Percentiles rank a stretch among this genome's conserved stretches.
These are phyloP conservation scores for Blastomyces silverae DNA, from an alignment of 2,329 filamentous ascomycete genomes.

Conservation along the genomic window DNA sequence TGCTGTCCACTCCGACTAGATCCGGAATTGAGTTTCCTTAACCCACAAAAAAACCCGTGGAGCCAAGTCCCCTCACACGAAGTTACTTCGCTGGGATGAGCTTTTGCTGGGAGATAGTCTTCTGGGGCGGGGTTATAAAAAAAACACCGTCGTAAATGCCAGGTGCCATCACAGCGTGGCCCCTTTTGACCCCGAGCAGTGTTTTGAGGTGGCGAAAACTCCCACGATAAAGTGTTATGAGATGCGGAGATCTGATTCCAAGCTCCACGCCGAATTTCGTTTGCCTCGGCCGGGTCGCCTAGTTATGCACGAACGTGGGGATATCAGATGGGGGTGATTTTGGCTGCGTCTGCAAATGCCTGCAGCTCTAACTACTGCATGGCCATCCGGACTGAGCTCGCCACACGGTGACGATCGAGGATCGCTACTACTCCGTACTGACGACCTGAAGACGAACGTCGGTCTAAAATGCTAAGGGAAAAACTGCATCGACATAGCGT, in stretches of 20 bases:
- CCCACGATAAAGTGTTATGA: background rate
- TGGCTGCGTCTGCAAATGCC: background rate
- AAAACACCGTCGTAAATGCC: background rate
- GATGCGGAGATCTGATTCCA: background rate
- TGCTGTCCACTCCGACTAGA: background rate
- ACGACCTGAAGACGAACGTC: background rate
- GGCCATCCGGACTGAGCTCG: background rate
- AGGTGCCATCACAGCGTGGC: too few relatives aligned
- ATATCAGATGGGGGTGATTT: background rate
- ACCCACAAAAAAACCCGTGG: background rate
- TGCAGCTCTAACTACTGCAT: background rate
- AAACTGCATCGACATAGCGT: background rate
- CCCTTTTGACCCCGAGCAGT: background rate
- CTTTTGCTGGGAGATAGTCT: background rate
- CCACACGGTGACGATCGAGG: conserved; percentile 2
- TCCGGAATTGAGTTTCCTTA: background rate
- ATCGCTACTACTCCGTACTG: too few relatives aligned
- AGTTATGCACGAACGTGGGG: background rate
- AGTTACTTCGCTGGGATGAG: background rate
- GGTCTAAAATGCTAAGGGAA: background rate
- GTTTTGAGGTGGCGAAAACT: conserved; percentile 3
- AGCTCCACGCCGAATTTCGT: background rate
- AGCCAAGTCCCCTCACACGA: background rate
- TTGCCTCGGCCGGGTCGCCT: background rate
- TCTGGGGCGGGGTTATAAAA: background rate